A percentile compares a stretch with the other conserved stretches of the same genome.
phyloP scores from a whole-genome alignment of 2,329 filamentous ascomycete species.

The Pyrenochaeta sp. region DNA sequence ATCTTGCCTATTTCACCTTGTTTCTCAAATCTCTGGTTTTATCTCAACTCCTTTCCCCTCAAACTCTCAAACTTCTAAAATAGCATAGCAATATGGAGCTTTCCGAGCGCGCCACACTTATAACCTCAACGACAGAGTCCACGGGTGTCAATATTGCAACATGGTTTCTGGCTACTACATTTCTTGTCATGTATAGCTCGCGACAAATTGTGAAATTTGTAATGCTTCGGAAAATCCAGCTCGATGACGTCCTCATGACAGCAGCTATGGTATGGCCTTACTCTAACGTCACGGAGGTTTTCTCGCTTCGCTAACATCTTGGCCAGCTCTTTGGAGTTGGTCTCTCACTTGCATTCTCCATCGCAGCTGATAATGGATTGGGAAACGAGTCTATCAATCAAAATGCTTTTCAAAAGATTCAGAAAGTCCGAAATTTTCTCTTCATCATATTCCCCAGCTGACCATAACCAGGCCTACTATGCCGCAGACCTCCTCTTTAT shows the following conservation, averaged over 20 bases:
- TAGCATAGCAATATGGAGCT: not conserved
- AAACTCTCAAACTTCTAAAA: not conserved
- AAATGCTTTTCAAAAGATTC: not conserved
- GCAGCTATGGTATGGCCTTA: slow-evolving; percentile 22
- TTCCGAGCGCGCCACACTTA: slow-evolving; percentile 8
- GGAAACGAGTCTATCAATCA: slow-evolving; percentile 2
- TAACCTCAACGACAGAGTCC: slow-evolving; percentile 19
- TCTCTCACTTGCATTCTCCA: slow-evolving; percentile 23
- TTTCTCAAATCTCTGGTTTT: not conserved
- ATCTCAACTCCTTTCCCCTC: no score
- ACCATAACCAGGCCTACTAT: slow-evolving; percentile 25
- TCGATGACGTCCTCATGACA: slow-evolving; percentile 31
- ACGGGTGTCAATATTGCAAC: slow-evolving; percentile 26
- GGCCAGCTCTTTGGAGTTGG: slow-evolving; percentile 24
- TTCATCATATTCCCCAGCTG: not conserved
- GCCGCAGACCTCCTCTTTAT: slow-evolving; percentile 34
- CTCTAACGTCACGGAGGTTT: not conserved
- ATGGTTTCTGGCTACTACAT: slow-evolving; percentile 20
- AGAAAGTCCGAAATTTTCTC: not conserved
- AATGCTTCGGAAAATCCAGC: slow-evolving; percentile 15
- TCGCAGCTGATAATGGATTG: slow-evolving; percentile 27
- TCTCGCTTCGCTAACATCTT: slow-evolving; percentile 1
- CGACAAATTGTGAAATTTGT: slow-evolving; percentile 25
- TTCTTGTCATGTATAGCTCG: slow-evolving; percentile 23
- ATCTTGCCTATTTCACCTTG: no score